A percentile compares a stretch with the other conserved stretches of the same genome.
Conservation (phyloP, 2,329 filamentous ascomycete species). For the Metarhizium humberi region DNA sequence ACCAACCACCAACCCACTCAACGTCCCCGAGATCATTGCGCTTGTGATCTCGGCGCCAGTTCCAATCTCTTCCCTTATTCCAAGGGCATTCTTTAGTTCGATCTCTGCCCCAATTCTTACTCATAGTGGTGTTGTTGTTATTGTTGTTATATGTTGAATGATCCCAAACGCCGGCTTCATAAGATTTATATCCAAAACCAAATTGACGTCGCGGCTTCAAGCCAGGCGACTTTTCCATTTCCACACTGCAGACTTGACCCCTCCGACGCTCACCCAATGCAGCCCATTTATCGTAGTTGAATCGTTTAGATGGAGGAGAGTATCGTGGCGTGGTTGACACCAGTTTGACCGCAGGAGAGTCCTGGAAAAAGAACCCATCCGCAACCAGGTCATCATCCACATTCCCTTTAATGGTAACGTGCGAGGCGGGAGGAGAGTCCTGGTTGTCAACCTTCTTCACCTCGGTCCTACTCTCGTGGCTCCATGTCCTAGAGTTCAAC, state of each 20-base stretch:
- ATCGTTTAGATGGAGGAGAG: slow-evolving; percentile 58
- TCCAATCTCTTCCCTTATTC: slow-evolving; percentile 50
- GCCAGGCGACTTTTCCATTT: slow-evolving; percentile 41
- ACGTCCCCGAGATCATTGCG: slow-evolving; percentile 64
- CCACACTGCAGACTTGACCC: slow-evolving; percentile 45
- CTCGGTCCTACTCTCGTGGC: slow-evolving; percentile 55
- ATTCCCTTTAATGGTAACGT: slow-evolving; percentile 33
- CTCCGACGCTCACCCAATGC: slow-evolving; percentile 77
- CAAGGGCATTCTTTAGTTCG: slow-evolving; percentile 44
- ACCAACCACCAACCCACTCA: slow-evolving; percentile 94
- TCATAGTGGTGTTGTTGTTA: slow-evolving; percentile 1
- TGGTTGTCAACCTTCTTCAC: slow-evolving; percentile 11
- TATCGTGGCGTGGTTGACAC: slow-evolving; percentile 40
- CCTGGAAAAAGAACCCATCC: slow-evolving; percentile 67
- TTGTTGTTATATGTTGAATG: slow-evolving; percentile 31
- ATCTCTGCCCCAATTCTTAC: slow-evolving; percentile 29
- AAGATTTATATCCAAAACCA: slow-evolving; percentile 38
- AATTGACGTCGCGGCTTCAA: slow-evolving; percentile 38
- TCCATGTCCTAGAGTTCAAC: slow-evolving; percentile 69
- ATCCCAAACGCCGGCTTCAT: slow-evolving; percentile 40
- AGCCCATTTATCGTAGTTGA: slow-evolving; percentile 73
- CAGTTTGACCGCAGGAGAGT: slow-evolving; percentile 36
- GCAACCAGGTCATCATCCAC: slow-evolving; percentile 57
- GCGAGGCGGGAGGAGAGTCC: slow-evolving; percentile 12
- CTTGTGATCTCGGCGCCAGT: slow-evolving; percentile 49